A percentile compares a stretch with the other conserved stretches of the same genome.
Conservation (phyloP, 495 filamentous ascomycete genomes). For the Jackrogersella multiformis region DNA sequence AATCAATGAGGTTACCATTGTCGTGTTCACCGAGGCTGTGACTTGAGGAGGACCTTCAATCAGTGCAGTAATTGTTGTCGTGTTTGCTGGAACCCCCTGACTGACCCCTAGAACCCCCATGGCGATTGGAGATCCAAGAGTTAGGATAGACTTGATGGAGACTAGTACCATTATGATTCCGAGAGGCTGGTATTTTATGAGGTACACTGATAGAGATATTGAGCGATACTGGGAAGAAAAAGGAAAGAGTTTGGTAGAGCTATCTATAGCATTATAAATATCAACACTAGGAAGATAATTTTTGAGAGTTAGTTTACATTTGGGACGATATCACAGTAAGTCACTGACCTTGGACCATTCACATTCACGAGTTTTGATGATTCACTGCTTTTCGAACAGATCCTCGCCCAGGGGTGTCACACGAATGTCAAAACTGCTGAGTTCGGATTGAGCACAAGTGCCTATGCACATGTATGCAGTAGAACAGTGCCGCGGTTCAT, state of each 20-base stretch:
- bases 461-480: not conserved
- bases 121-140: not conserved
- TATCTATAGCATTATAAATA: not conserved
- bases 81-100: not conserved
- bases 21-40: not conserved
- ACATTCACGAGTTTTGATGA: not conserved
- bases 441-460: not conserved
- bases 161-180: slow-evolving; percentile 6
- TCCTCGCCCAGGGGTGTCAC: not conserved
- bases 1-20: not conserved
- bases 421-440: slow-evolving; percentile 4
- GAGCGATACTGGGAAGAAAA: not conserved
- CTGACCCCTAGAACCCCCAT: not conserved
- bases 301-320: not conserved
- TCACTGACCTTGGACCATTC: not conserved
- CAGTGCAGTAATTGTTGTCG: not conserved
- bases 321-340: not conserved
- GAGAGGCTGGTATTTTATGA: not conserved
- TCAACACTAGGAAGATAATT: not conserved
- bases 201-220: not conserved
- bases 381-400: not conserved
- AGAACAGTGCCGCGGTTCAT: slow-evolving; percentile 18
- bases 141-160: not conserved
- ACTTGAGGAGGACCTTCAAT: not conserved
- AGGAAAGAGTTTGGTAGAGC: not conserved